Evolutionary conservation across 1,284 basidiomycete genomes (phyloP).

Genomic region (Tremellales sp.): DNA sequence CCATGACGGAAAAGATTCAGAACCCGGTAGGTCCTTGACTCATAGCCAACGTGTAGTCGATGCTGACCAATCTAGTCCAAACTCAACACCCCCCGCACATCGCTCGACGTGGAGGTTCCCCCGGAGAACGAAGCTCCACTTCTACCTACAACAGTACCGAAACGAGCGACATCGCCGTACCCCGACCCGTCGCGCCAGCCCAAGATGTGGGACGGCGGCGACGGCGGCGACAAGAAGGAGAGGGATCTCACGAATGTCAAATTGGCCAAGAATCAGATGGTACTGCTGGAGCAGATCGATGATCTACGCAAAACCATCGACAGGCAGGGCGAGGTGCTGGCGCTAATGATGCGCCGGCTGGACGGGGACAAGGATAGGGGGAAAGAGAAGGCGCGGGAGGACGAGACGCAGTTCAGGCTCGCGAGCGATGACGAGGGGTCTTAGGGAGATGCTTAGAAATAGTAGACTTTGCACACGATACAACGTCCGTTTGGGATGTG

Average conservation of each 20-base stretch:
- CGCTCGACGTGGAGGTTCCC: slow-evolving; percentile 2
- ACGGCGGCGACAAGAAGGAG: slow-evolving; percentile 9
- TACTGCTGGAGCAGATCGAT: slow-evolving; percentile 45
- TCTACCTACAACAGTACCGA: not conserved
- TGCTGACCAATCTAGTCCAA: slow-evolving; percentile 2
- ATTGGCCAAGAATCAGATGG: slow-evolving; percentile 48
- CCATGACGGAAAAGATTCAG: slow-evolving; percentile 52
- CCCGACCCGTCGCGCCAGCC: slow-evolving; percentile 1
- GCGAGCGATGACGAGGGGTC: not conserved
- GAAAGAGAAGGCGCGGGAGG: not conserved
- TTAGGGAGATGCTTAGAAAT: not conserved
- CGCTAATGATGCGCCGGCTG: slow-evolving; percentile 18
- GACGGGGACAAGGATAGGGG: slow-evolving; percentile 9
- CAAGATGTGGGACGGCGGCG: slow-evolving; percentile 29
- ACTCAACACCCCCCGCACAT: slow-evolving; percentile 7
- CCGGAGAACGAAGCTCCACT: not conserved
- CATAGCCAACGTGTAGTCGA: not conserved
- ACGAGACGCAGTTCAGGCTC: not conserved
- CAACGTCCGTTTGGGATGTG: too few species aligned
- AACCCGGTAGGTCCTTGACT: slow-evolving; percentile 19
- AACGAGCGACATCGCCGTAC: slow-evolving; percentile 1
- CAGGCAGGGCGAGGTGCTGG: slow-evolving; percentile 39
- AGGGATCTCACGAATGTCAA: slow-evolving; percentile 47
- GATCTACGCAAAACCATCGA: slow-evolving; percentile 40
- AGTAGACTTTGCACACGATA: too few species aligned